Evolutionary conservation across 257 asterid species (phyloP).

Genomic region (Anisodus acutangulus): DNA sequence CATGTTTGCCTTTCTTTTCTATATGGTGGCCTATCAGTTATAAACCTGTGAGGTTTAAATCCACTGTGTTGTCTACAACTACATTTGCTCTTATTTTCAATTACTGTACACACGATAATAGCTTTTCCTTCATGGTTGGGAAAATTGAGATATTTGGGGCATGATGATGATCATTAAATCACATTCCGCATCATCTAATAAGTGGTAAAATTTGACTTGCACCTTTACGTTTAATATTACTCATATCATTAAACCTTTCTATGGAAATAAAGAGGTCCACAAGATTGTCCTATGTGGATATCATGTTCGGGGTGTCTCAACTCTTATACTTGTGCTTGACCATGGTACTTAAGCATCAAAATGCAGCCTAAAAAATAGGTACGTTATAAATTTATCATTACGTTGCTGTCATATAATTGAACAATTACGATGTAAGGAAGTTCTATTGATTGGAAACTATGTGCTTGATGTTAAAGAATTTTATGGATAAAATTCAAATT

Average conservation of each 20-base stretch:
- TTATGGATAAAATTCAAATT: background rate
- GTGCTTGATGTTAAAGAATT: background rate
- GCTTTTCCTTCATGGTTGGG: background rate
- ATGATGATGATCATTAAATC: background rate
- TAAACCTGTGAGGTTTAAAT: conserved; percentile 17
- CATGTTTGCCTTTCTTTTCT: background rate
- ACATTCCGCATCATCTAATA: background rate
- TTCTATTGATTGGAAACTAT: background rate
- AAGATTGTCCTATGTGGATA: background rate
- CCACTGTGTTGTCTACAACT: background rate
- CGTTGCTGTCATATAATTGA: background rate
- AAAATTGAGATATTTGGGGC: background rate
- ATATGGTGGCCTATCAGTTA: background rate
- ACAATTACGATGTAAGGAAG: background rate
- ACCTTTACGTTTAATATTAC: background rate
- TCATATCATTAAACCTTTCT: background rate
- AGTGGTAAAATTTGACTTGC: background rate
- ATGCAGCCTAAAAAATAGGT: background rate
- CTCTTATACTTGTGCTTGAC: conserved; percentile 20
- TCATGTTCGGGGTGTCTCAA: conserved; percentile 1
- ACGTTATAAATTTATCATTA: background rate
- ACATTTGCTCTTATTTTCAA: background rate
- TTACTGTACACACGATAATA: background rate
- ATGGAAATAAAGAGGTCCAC: background rate
- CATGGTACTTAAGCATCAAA: conserved; percentile 6